phyloP scores from a whole-genome alignment of 2,329 filamentous ascomycete species.

The Colletotrichum neosansevieriae region DNA sequence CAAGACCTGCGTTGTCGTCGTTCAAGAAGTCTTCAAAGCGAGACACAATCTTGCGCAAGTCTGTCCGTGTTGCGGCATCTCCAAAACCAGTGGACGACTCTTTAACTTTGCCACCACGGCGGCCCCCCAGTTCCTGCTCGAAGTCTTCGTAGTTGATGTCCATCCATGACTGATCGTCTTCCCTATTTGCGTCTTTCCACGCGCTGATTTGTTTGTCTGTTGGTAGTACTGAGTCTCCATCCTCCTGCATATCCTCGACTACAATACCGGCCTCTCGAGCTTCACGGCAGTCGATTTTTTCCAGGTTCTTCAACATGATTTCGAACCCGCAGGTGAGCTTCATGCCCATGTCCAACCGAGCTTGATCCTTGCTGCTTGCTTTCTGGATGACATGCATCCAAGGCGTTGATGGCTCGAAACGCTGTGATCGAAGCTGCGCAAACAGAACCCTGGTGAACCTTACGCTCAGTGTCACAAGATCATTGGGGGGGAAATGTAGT shows the following conservation, averaged over 20 bases:
- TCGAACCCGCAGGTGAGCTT: constrained; percentile 93
- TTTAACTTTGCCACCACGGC: neutral
- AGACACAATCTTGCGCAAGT: constrained; percentile 90
- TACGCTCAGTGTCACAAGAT: constrained; percentile 83
- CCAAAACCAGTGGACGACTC: constrained; percentile 64
- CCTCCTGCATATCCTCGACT: constrained; percentile 79
- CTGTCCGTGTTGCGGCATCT: constrained; percentile 75
- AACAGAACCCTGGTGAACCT: constrained; percentile 91
- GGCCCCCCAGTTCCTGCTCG: constrained; percentile 78
- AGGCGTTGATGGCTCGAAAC: constrained; percentile 74
- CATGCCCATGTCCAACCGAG: constrained; percentile 80
- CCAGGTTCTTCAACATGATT: constrained; percentile 79
- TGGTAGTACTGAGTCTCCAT: constrained; percentile 76
- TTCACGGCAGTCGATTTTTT: constrained; percentile 74
- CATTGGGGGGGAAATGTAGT: constrained; percentile 78
- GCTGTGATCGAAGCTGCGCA: constrained; percentile 89
- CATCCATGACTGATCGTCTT: constrained; percentile 91
- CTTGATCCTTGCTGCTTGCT: constrained; percentile 46
- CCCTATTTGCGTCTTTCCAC: constrained; percentile 73
- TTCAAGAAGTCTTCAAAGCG: constrained; percentile 94
- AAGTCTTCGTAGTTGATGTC: constrained; percentile 93
- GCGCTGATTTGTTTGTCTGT: constrained; percentile 76
- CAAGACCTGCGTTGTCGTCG: constrained; percentile 82
- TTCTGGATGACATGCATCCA: constrained; percentile 55
- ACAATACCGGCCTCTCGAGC: constrained; percentile 83